phyloP scores from a whole-genome alignment of 352 stramenopile species.

The Globisporangium okanoganense region DNA sequence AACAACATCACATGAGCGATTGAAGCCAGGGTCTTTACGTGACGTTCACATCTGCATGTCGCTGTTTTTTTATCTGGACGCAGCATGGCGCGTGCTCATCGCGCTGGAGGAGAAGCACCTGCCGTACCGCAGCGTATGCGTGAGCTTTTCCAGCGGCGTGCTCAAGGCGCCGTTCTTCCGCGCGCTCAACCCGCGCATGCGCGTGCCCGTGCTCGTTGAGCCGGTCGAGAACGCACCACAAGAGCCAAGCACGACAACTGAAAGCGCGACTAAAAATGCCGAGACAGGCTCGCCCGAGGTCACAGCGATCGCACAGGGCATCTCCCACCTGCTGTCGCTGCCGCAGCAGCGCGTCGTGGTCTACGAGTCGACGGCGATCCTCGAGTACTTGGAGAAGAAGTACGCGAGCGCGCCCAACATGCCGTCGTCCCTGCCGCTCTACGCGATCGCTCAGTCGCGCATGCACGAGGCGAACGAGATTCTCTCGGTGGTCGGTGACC shows the following conservation, averaged over 20 bases:
- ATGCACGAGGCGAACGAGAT: conserved; percentile 85
- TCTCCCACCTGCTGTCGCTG: conserved; percentile 31
- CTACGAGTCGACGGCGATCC: conserved; percentile 77
- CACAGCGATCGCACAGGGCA: conserved; percentile 27
- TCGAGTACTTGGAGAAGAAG: conserved; percentile 77
- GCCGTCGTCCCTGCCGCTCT: conserved; percentile 40
- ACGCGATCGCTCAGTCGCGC: conserved; percentile 68
- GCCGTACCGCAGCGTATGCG: conserved; percentile 74
- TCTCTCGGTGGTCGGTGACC: conserved; percentile 72
- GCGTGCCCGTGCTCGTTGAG: conserved; percentile 78
- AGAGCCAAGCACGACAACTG: background rate
- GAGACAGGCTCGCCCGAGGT: conserved; percentile 7
- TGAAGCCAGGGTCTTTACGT: background rate
- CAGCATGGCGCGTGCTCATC: conserved; percentile 82
- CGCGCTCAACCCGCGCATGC: conserved; percentile 75
- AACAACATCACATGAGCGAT: background rate
- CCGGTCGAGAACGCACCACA: conserved; percentile 23
- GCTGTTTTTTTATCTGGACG: background rate
- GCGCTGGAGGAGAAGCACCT: conserved; percentile 75
- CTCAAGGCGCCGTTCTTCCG: conserved; percentile 78
- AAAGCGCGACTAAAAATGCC: background rate
- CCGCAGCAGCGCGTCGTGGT: conserved; percentile 51
- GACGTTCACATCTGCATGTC: background rate
- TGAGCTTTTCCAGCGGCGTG: conserved; percentile 81
- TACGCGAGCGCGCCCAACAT: conserved; percentile 48